A percentile compares a stretch with the other conserved stretches of the same genome.
These are phyloP conservation scores for Hanseniaspora sp. DNA, from an alignment of 1,139 yeast genomes.

Conservation along the genomic window DNA sequence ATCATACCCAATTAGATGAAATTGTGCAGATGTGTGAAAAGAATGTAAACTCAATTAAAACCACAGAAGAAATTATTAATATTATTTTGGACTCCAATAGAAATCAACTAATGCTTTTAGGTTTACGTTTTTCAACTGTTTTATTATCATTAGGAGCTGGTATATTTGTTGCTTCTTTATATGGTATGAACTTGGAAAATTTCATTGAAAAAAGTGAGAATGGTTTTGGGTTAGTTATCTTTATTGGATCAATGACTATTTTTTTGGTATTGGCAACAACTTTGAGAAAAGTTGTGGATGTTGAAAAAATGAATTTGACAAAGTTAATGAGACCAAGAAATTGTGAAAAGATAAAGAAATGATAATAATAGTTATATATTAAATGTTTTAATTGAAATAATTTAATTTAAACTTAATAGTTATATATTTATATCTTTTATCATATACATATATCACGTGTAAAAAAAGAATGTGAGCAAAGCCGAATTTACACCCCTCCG, in stretches of 20 bases:
- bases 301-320: slow-evolving; percentile 33
- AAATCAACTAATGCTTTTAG: slow-evolving; percentile 65
- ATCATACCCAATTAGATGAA: slow-evolving; percentile 68
- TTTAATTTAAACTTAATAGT: too few relatives aligned
- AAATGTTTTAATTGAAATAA: too few relatives aligned
- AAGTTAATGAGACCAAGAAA: neutral
- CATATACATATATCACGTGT: too few relatives aligned
- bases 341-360: neutral
- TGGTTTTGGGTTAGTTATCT: slow-evolving; percentile 41
- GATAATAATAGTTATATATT: too few relatives aligned
- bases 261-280: slow-evolving; percentile 31
- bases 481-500: too few relatives aligned
- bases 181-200: slow-evolving; percentile 73
- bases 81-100: slow-evolving; percentile 69
- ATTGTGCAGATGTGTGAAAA: slow-evolving; percentile 70
- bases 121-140: slow-evolving; percentile 56
- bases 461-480: too few relatives aligned
- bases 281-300: slow-evolving; percentile 32
- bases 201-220: slow-evolving; percentile 55
- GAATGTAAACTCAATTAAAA: slow-evolving; percentile 55
- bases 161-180: slow-evolving; percentile 60
- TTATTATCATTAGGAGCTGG: slow-evolving; percentile 49
- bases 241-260: slow-evolving; percentile 22
- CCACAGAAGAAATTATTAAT: slow-evolving; percentile 72
- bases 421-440: too few relatives aligned